Evolutionary conservation across 345 rosid genomes (phyloP), one percentile per base, ranked within the genome.

Genomic region (Citrus mangshanensis): DNA sequence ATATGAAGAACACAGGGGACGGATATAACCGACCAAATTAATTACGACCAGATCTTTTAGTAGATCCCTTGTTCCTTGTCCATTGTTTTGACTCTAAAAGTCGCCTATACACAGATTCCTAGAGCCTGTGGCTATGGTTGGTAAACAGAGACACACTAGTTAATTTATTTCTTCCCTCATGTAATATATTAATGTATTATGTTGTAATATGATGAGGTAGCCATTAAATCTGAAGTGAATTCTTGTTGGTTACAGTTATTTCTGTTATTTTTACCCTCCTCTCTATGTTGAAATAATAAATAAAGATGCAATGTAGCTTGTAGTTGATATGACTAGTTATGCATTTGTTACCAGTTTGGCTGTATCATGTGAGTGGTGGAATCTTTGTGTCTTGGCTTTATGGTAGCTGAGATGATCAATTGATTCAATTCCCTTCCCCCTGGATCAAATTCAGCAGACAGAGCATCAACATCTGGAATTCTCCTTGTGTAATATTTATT

Each of bases 61-160:
- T 46, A 78, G 85, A 85, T 84, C 80, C 85, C 46, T 59, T 80
- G 83, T 81, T 83, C 69, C 78, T 82, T 82, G 83, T 86, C 88
- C 79, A 69, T 79, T 18, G 22, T 54, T 34, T 82, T 82, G 81
- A 86, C 80, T 71, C 68, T 38, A 28, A 68, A 82, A 9, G 81
- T 81, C 82, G 63, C 66, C 73, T 79, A 70, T 73, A 84, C 82
- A 82, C 84, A 87, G 78, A 84, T 77, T 76, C 79, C 87, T 16
- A 78, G 85, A 56, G 13, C 30, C 76, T 73, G 30, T 42, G 62
- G 75, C 76, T 73, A 25, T 42, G 46, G 77, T 38, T 64, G 79
- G 72, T 72, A 68, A 78, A 71, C 68, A 19, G 54, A 40, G 59
- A 42, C 58, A 55, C 28, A 58, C 14, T 65, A 34, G 25, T 21